Conservation (phyloP, 163 green algal species). For the Volvox carteri region DNA sequence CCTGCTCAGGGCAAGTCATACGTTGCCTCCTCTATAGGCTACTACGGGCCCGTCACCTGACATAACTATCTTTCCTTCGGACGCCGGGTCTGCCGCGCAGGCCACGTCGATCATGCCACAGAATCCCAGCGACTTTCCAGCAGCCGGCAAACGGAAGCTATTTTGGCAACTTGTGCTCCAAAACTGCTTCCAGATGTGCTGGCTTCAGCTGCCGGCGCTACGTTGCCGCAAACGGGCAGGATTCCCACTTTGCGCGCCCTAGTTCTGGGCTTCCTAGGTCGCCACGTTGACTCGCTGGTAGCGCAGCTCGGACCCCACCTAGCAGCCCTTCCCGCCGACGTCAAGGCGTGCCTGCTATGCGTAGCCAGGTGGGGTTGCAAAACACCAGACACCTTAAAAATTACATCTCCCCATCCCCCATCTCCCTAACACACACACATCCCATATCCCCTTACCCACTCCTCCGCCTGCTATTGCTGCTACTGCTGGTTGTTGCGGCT, state of each 20-base stretch:
- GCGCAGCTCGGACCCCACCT: constrained; percentile 13
- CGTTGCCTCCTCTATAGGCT: background rate
- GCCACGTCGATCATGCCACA: background rate
- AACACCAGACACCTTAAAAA: too few species aligned
- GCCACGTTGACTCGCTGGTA: background rate
- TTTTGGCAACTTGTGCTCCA: too few species aligned
- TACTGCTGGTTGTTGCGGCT: too few species aligned
- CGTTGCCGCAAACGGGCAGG: too few species aligned
- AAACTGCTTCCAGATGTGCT: background rate
- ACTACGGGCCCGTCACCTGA: too few species aligned
- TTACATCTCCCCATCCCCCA: too few species aligned
- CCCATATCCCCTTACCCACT: too few species aligned
- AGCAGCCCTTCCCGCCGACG: constrained; percentile 14
- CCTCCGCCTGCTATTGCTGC: too few species aligned
- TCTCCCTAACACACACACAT: too few species aligned
- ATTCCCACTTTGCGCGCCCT: constrained; percentile 36
- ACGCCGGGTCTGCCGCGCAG: background rate
- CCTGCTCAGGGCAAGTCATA: background rate
- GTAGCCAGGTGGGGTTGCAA: constrained; percentile 29
- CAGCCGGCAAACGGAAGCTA: background rate
- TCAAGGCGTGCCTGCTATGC: constrained; percentile 46
- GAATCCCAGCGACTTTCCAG: background rate
- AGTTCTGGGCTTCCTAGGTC: background rate
- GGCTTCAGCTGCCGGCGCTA: background rate
- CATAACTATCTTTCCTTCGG: background rate